phyloP scores from a whole-genome alignment of 257 asterid species.

The Cynanchum wilfordii region DNA sequence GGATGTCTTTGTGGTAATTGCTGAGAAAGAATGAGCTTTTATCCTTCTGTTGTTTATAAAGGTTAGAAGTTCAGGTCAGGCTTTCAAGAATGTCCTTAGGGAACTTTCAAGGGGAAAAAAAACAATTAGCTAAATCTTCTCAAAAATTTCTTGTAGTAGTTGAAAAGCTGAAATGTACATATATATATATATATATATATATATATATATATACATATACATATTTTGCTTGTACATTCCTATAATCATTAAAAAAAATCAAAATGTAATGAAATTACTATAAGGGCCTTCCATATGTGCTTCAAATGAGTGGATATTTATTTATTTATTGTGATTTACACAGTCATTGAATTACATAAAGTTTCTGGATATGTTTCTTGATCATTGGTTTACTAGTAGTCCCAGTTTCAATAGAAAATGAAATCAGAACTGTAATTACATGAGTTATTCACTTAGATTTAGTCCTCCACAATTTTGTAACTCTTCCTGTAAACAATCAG shows the following conservation, averaged over 20 bases:
- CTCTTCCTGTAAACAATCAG: neutral
- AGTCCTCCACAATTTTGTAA: no score
- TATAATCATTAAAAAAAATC: neutral
- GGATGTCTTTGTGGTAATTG: slow-evolving; percentile 75
- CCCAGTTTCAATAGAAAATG: neutral
- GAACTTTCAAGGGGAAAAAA: neutral
- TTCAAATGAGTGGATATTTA: no score
- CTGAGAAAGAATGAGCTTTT: slow-evolving; percentile 55
- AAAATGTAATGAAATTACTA: no score
- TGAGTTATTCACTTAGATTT: no score
- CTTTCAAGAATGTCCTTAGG: neutral
- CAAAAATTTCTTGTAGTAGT: neutral
- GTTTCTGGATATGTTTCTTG: no score
- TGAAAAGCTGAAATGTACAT: neutral
- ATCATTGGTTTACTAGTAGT: no score
- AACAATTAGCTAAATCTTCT: neutral
- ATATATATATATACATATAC: no score
- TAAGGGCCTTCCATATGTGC: no score
- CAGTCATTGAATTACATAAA: no score
- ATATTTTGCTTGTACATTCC: neutral
- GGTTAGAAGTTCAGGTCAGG: neutral
- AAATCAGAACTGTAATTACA: neutral
- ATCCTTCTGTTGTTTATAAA: neutral
- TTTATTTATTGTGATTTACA: no score
- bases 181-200: no score